phyloP scores from a whole-genome alignment of 2,329 filamentous ascomycete genomes.

The Venturia aucupariae region DNA sequence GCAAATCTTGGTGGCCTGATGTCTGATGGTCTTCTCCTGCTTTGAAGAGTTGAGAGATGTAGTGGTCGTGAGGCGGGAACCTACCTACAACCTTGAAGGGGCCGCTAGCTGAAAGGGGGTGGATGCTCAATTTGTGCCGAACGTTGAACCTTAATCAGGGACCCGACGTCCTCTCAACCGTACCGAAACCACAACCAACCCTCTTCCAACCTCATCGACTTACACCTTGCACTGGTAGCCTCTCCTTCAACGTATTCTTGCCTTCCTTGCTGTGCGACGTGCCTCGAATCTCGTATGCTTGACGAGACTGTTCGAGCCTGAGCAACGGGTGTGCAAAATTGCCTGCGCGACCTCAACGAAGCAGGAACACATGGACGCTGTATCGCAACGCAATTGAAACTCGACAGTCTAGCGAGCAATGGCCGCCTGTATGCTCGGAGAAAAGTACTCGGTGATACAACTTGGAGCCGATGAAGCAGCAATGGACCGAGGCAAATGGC shows the following conservation, averaged over 20 bases:
- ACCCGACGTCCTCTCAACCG: not conserved
- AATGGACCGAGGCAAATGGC: too few relatives aligned
- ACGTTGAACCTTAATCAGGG: not conserved
- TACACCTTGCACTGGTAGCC: not conserved
- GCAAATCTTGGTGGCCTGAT: too few relatives aligned
- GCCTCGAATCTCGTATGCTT: not conserved
- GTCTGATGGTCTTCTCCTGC: too few relatives aligned
- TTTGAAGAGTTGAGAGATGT: too few relatives aligned
- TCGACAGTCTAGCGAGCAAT: not conserved
- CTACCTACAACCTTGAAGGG: too few relatives aligned
- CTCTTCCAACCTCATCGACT: not conserved
- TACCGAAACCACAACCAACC: not conserved
- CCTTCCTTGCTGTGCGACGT: too few relatives aligned
- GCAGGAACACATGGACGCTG: not conserved
- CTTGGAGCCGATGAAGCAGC: too few relatives aligned
- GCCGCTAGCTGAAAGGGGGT: not conserved
- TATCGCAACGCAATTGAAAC: not conserved
- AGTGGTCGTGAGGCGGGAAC: too few relatives aligned
- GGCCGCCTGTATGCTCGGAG: too few relatives aligned
- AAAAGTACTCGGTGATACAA: too few relatives aligned
- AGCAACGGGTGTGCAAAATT: not conserved
- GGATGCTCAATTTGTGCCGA: not conserved
- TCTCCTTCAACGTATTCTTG: not conserved
- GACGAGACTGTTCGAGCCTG: not conserved
- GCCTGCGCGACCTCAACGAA: not conserved